phyloP scores from a whole-genome alignment of 257 asterid species.

The Pogostemon cablin region DNA sequence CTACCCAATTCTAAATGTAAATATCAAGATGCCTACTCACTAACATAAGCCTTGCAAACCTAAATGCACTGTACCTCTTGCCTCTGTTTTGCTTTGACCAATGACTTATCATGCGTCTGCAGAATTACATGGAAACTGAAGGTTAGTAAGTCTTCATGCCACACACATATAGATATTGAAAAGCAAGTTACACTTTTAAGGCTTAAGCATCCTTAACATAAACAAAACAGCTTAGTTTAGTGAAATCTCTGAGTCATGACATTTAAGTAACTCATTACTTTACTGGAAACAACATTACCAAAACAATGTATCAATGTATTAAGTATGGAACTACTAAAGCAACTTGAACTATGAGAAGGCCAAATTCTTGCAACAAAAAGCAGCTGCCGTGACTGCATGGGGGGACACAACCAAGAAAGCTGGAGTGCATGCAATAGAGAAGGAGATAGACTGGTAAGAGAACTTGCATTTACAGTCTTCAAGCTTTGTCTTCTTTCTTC shows the following conservation, averaged over 20 bases:
- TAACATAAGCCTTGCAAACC: constrained; percentile 5
- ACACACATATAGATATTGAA: constrained; percentile 12
- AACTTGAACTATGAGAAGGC: constrained; percentile 6
- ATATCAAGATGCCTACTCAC: no score
- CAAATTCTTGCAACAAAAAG: neutral
- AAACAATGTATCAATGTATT: neutral
- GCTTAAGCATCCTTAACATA: constrained; percentile 11
- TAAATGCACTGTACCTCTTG: constrained; percentile 64
- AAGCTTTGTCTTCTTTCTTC: constrained; percentile 52
- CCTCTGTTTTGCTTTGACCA: constrained; percentile 64
- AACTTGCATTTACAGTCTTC: constrained; percentile 67
- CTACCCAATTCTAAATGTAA: neutral
- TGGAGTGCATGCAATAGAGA: neutral
- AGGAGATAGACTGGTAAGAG: constrained; percentile 22
- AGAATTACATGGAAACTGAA: constrained; percentile 24
- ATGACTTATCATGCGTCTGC: constrained; percentile 75
- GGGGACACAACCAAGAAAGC: neutral
- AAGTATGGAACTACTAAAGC: constrained; percentile 3
- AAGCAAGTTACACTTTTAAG: constrained; percentile 7
- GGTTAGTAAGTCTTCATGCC: constrained; percentile 27
- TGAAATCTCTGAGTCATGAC: constrained; percentile 7
- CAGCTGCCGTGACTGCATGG: neutral
- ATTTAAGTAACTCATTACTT: constrained; percentile 13
- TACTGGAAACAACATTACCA: neutral
- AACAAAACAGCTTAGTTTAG: neutral